These are phyloP conservation scores for Wickerhamomyces chambardii DNA, from an alignment of 805 yeast genomes.

Conservation along the genomic window DNA sequence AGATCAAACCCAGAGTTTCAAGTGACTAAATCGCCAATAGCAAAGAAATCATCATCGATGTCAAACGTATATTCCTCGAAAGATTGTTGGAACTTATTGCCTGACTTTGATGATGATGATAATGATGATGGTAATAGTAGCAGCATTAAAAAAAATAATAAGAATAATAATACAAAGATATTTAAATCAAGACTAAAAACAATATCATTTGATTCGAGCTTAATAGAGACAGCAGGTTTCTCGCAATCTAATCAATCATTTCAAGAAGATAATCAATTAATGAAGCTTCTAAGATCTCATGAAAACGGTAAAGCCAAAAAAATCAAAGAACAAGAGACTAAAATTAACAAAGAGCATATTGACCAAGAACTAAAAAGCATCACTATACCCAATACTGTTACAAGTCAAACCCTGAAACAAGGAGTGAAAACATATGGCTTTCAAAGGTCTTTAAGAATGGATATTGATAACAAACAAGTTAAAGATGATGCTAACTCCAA, in stretches of 20 bases:
- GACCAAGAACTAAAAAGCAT: no score
- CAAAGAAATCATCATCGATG: background rate
- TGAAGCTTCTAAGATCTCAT: slow-evolving; percentile 7
- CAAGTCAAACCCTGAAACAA: no score
- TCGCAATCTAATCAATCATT: background rate
- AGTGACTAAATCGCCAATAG: background rate
- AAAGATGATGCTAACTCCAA: no score
- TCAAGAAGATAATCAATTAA: slow-evolving; percentile 4
- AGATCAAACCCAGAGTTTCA: no score
- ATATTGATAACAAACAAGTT: slow-evolving; percentile 2
- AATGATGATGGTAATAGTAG: no score
- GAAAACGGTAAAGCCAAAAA: background rate
- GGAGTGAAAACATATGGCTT: slow-evolving; percentile 21
- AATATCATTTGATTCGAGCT: no score
- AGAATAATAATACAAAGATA: no score
- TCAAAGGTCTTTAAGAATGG: slow-evolving; percentile 11
- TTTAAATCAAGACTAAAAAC: background rate
- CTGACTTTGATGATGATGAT: slow-evolving; percentile 8
- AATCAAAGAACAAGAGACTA: slow-evolving; percentile 1
- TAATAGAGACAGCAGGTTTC: no score
- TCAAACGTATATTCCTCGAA: no score
- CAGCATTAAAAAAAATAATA: no score
- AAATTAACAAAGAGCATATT: background rate
- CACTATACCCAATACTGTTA: no score
- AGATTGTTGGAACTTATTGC: slow-evolving; percentile 3